Base-by-base conservation (phyloP, 257 asterid species). In the Jacaranda copaia region DNA sequence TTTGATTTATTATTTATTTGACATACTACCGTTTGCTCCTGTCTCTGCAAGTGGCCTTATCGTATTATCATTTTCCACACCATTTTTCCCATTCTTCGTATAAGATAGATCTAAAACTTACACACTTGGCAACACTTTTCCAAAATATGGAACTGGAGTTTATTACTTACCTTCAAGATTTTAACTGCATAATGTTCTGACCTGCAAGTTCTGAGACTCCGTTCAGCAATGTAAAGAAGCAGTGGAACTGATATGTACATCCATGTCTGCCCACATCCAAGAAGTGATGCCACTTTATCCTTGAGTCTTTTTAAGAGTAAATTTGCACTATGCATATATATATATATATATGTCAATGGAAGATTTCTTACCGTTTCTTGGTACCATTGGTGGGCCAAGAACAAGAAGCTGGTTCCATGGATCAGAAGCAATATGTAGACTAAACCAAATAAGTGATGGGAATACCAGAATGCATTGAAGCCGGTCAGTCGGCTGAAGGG, bases 381-480 rank as follows among this genome's bases (percentile, higher is more conserved):
- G 67, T 83, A 72, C 94, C 94, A 89, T 38, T 74, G 72, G 46
- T 84, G 90, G 73, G 84, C 94, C 72, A 87, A 73, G 86, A 85
- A 68, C 79, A 89, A 43, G 82, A 79, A 82, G 64, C 32, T 25
- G 32, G 86, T 81, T 52, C 92, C 90, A 60, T 89, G 94, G 53
- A 89, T 70, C 14, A 89, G 75, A n/a, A 89, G 81, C 61, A 89
- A 57, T 59, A 87, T 59, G 66, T 89, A 89, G 72, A 89, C 94
- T 35, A 89, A 76, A 35, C 68, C 89, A n/a, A 89, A 82, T 49
- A 89, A 88, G 68, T 89, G 94, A 78, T 89, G 94, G 53, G 94
- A 89, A 64, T 89, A 87, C 94, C 94, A 89, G 78, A 89, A 89
- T 10, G 94, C 92, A 32, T 89, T 89, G 80, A 89, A 89, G 73